These are phyloP conservation scores for Colletotrichum limetticola DNA, from an alignment of 2,329 filamentous ascomycete species.

Conservation along the genomic window DNA sequence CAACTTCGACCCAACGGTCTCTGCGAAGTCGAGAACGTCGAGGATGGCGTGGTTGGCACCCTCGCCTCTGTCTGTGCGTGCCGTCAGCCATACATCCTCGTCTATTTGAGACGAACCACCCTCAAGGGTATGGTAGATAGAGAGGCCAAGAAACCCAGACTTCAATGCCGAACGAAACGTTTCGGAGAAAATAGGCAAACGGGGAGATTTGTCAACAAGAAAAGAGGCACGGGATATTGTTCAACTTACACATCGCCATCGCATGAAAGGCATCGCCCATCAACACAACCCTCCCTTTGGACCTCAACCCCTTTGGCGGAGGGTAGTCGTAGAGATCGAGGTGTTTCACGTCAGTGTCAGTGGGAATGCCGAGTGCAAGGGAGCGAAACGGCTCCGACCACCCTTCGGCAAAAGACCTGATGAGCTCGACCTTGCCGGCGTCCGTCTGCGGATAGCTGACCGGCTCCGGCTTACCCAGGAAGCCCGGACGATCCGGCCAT, in stretches of 20 bases:
- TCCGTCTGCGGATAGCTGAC: constrained; percentile 54
- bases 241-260: constrained; percentile 68
- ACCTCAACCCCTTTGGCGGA: constrained; percentile 48
- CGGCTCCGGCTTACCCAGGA: constrained; percentile 41
- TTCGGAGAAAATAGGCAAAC: neutral
- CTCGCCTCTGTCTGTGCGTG: constrained; percentile 62
- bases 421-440: constrained; percentile 50
- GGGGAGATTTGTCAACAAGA: neutral
- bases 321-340: constrained; percentile 61
- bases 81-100: constrained; percentile 4
- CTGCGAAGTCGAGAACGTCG: constrained; percentile 58
- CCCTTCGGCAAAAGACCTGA: constrained; percentile 53
- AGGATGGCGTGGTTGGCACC: constrained; percentile 67
- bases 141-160: neutral
- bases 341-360: constrained; percentile 53
- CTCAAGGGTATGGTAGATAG: neutral
- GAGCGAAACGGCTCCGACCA: constrained; percentile 62
- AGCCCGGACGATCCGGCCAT: constrained; percentile 56
- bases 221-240: neutral
- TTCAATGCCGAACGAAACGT: neutral
- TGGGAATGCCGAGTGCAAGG: constrained; percentile 52
- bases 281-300: constrained; percentile 54
- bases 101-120: neutral
- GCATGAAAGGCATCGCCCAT: constrained; percentile 67
- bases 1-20: constrained; percentile 42